Evolutionary conservation across 345 rosid genomes (phyloP), one percentile per base, ranked within the genome.

Genomic region (Eucalyptus guilfoylei): DNA sequence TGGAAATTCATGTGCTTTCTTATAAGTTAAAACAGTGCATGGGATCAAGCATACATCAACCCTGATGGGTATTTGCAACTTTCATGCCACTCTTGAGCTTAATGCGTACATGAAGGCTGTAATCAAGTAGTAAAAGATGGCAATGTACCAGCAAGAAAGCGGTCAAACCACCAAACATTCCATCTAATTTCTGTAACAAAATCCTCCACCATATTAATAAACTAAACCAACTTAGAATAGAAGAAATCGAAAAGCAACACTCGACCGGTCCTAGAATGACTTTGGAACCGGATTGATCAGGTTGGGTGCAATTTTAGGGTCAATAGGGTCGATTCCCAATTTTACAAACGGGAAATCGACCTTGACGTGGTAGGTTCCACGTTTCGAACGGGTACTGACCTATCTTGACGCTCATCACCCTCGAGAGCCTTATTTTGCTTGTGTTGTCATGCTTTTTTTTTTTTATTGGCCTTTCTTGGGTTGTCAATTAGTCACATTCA

Each of bases 21-120:
- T 32, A 32, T 67, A 67, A 28, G 40, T 67, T 67, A 67, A 32
- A 67, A 67, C 40, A 7, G 40, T 32, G 23, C 80, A 67, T 32
- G 40, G 80, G 40, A 32, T 67, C 40, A n/a, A 32, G 80, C 80
- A 67, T 32, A 32, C 3, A 15, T 67, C 21, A 67, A 32, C 80
- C 15, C n/a, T 32, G 40, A 67, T 4, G 40, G 42, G 49, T 28
- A 44, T 49, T 47, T 50, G 45, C 47, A 37, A 80, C 98, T 95
- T 94, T 96, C 99, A 97, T 91, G 99, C 99, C 99, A 97, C 97
- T 93, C 99, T 95, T 60, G 99, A 99, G 93, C 99, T 98, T 87
- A 98, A 3, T 45, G 94, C 91, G 91, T 98, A 95, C 96, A 96
- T 94, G 89, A 95, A 86, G 45, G 93, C 97, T 6, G 99, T 98